phyloP scores from a whole-genome alignment of 495 filamentous ascomycete species.

The Aspergillus homomorphus region DNA sequence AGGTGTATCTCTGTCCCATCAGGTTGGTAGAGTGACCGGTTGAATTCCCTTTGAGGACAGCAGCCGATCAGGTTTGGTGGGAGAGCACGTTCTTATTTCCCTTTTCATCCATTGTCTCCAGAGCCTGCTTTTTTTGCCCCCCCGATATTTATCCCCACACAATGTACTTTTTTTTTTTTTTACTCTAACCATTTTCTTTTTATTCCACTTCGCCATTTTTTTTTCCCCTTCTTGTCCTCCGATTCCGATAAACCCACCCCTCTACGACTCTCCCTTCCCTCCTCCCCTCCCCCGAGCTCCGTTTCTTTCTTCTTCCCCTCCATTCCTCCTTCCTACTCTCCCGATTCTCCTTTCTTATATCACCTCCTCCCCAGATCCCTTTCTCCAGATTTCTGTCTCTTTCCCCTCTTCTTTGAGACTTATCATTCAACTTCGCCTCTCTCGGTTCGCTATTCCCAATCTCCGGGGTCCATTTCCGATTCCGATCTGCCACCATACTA shows the following conservation, averaged over 20 bases:
- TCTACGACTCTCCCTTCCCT: slow-evolving; percentile 32
- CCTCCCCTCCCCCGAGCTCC: slow-evolving; percentile 36
- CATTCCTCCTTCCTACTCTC: slow-evolving; percentile 35
- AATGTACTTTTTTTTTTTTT: slow-evolving; percentile 23
- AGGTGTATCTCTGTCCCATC: slow-evolving; percentile 14
- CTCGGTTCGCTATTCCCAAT: slow-evolving; percentile 10
- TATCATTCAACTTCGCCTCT: slow-evolving; percentile 12
- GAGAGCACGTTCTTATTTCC: slow-evolving; percentile 26
- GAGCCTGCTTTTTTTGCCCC: slow-evolving; percentile 24
- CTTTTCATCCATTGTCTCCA: slow-evolving; percentile 11
- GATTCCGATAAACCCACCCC: slow-evolving; percentile 33
- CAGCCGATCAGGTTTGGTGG: slow-evolving; percentile 21
- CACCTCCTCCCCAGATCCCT: slow-evolving; percentile 29
- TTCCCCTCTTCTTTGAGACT: slow-evolving; percentile 13
- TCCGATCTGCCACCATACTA: slow-evolving; percentile 1
- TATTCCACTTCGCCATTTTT: slow-evolving; percentile 15
- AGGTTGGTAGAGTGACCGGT: slow-evolving; percentile 18
- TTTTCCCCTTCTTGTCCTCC: slow-evolving; percentile 22
- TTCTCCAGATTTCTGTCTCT: slow-evolving; percentile 28
- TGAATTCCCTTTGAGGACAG: slow-evolving; percentile 21
- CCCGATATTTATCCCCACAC: slow-evolving; percentile 28
- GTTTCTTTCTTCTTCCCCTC: slow-evolving; percentile 40
- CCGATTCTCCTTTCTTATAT: slow-evolving; percentile 23
- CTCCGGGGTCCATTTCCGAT: slow-evolving; percentile 12
- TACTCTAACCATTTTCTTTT: slow-evolving; percentile 20